A percentile compares a stretch with the other conserved stretches of the same genome.
phyloP scores from a whole-genome alignment of 108 stramenopile genomes.

The Pseudonitzschia multistriata region DNA sequence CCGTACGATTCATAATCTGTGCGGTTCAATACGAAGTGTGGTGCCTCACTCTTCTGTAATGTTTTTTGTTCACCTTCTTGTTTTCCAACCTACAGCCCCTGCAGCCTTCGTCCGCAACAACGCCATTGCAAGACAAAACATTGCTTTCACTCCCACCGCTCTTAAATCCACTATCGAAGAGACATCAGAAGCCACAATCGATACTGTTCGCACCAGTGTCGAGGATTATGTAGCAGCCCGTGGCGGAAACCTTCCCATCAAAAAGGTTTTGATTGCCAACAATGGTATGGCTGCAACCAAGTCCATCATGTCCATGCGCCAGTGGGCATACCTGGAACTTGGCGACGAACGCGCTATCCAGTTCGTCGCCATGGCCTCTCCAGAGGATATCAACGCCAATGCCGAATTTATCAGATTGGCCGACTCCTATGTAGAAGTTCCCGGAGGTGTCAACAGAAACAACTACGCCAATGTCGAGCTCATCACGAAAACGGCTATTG shows the following conservation, averaged over 20 bases:
- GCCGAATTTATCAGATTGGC: conserved; percentile 97
- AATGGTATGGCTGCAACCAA: conserved; percentile 99
- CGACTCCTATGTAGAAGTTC: conserved; percentile 92
- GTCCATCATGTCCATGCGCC: conserved; percentile 96
- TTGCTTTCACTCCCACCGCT: conserved; percentile 14
- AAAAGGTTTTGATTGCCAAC: conserved; percentile 92
- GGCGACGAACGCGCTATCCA: conserved; percentile 94
- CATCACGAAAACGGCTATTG: conserved; percentile 78
- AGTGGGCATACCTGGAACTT: conserved; percentile 98
- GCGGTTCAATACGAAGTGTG: not conserved
- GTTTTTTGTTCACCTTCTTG: not conserved
- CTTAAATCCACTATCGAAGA: conserved; percentile 34
- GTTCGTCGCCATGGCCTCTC: conserved; percentile 98
- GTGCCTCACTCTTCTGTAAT: not conserved
- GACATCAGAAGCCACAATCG: conserved; percentile 9
- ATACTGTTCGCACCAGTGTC: conserved; percentile 38
- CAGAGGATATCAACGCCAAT: conserved; percentile 96
- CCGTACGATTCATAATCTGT: not conserved
- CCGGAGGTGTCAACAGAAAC: conserved; percentile 87
- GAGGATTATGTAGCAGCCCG: conserved; percentile 89
- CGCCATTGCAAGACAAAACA: conserved; percentile 14
- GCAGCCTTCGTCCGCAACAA: conserved; percentile 26
- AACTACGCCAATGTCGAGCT: conserved; percentile 96
- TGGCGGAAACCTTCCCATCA: conserved; percentile 84
- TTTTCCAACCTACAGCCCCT: conserved; percentile 23